phyloP scores from a whole-genome alignment of 2,329 filamentous ascomycete species.

The Fusarium oxysporum region DNA sequence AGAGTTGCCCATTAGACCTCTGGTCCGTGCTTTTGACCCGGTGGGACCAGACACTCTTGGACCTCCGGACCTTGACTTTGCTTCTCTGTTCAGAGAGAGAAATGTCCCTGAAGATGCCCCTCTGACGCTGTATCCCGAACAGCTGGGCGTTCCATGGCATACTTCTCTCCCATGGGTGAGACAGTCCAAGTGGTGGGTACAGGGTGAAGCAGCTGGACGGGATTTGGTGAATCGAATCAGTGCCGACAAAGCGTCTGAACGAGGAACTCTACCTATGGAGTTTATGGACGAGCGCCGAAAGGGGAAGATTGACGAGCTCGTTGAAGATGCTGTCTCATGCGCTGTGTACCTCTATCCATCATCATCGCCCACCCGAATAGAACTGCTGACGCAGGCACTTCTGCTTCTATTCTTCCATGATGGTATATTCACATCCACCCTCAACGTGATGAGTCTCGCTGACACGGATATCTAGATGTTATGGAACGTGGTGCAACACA shows the following conservation, averaged over 20 bases:
- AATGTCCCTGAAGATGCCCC: slow-evolving; percentile 5
- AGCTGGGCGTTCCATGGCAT: slow-evolving; percentile 6
- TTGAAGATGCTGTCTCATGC: slow-evolving; percentile 22
- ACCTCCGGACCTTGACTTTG: slow-evolving; percentile 2
- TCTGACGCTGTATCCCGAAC: neutral
- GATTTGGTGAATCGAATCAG: slow-evolving; percentile 10
- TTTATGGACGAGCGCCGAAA: slow-evolving; percentile 18
- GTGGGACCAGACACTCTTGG: neutral
- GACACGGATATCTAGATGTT: slow-evolving; percentile 1
- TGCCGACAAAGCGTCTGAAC: slow-evolving; percentile 12
- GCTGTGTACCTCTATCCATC: slow-evolving; percentile 21
- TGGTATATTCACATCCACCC: neutral
- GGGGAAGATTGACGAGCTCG: slow-evolving; percentile 24
- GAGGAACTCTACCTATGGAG: slow-evolving; percentile 13
- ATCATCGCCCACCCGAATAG: slow-evolving; percentile 3
- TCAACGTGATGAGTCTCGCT: neutral
- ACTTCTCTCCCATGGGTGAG: slow-evolving; percentile 21
- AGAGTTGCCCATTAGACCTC: slow-evolving; percentile 12
- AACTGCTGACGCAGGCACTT: slow-evolving; percentile 16
- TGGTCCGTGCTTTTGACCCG: slow-evolving; percentile 12
- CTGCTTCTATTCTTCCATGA: slow-evolving; percentile 21
- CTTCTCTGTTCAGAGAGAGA: neutral
- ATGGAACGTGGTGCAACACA: slow-evolving; percentile 24
- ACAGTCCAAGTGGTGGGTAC: slow-evolving; percentile 19
- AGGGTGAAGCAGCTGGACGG: slow-evolving; percentile 1